These are phyloP conservation scores for Hirschioporus abietinus DNA, from an alignment of 768 basidiomycete species.

Conservation along the genomic window DNA sequence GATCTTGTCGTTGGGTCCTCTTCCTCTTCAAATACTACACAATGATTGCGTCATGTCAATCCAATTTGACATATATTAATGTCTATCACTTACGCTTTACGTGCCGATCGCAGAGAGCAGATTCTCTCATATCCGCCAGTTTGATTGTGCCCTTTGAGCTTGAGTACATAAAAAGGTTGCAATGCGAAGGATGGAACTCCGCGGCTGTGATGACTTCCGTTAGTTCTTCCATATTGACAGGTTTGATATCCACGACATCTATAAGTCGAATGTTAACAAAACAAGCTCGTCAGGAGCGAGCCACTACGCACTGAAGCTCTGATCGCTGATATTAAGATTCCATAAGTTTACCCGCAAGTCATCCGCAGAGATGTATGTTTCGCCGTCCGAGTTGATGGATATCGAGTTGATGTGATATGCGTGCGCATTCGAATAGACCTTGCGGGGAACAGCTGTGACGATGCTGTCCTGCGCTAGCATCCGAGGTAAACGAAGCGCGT, in stretches of 20 bases:
- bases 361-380: slow-evolving; percentile 99
- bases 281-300: slow-evolving; percentile 3
- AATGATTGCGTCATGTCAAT: slow-evolving; percentile 8
- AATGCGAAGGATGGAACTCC: slow-evolving; percentile 95
- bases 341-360: slow-evolving; percentile 96
- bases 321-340: slow-evolving; percentile 98
- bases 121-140: slow-evolving; percentile 98
- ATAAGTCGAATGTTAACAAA: slow-evolving; percentile 6
- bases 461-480: slow-evolving; percentile 96
- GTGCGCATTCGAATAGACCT: slow-evolving; percentile 98
- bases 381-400: slow-evolving; percentile 98
- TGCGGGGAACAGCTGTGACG: slow-evolving; percentile 96
- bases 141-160: slow-evolving; percentile 99
- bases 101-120: slow-evolving; percentile 92
- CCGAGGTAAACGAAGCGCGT: slow-evolving; percentile 79
- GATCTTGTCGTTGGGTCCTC: slow-evolving; percentile 96
- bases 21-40: slow-evolving; percentile 93
- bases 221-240: slow-evolving; percentile 98
- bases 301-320: slow-evolving; percentile 86
- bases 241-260: slow-evolving; percentile 99
- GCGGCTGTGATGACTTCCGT: slow-evolving; percentile 99
- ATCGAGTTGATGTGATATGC: slow-evolving; percentile 99
- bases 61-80: slow-evolving; percentile 8
- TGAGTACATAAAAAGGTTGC: slow-evolving; percentile 99
- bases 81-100: slow-evolving; percentile 74